These are phyloP conservation scores for Senna tora DNA, from an alignment of 306 rosid genomes.

Conservation along the genomic window DNA sequence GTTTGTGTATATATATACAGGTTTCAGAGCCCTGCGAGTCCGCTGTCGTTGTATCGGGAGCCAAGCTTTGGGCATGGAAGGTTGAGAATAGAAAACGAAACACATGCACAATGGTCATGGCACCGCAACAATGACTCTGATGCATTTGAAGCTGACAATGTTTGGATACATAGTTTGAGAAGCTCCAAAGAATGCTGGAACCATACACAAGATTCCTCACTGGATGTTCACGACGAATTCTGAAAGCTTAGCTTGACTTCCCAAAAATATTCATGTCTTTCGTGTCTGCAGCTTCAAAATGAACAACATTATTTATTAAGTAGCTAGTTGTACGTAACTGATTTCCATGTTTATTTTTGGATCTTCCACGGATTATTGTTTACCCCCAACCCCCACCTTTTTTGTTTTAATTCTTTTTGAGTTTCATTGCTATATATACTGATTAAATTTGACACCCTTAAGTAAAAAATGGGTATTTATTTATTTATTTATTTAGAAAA, in stretches of 20 bases:
- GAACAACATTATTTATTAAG: too few species aligned
- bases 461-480: too few species aligned
- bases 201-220: not conserved
- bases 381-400: too few species aligned
- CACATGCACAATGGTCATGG: constrained; percentile 84
- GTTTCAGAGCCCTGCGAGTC: constrained; percentile 55
- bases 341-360: too few species aligned
- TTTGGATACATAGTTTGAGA: constrained; percentile 61
- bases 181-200: constrained; percentile 36
- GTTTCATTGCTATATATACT: not conserved
- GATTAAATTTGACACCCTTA: too few species aligned
- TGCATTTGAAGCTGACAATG: constrained; percentile 53
- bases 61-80: constrained; percentile 89
- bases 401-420: too few species aligned
- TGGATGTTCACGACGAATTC: constrained; percentile 38
- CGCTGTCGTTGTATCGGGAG: constrained; percentile 67
- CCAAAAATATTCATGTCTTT: not conserved
- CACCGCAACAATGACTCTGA: constrained; percentile 70
- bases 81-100: constrained; percentile 54
- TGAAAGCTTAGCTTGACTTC: not conserved
- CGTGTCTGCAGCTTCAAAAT: too few species aligned
- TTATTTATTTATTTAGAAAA: too few species aligned
- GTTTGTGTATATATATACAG: constrained; percentile 21
- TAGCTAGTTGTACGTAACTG: too few species aligned
- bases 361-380: too few species aligned